Conservation (phyloP, 2,329 filamentous ascomycete species). For the Metarhizium anisopliae region DNA sequence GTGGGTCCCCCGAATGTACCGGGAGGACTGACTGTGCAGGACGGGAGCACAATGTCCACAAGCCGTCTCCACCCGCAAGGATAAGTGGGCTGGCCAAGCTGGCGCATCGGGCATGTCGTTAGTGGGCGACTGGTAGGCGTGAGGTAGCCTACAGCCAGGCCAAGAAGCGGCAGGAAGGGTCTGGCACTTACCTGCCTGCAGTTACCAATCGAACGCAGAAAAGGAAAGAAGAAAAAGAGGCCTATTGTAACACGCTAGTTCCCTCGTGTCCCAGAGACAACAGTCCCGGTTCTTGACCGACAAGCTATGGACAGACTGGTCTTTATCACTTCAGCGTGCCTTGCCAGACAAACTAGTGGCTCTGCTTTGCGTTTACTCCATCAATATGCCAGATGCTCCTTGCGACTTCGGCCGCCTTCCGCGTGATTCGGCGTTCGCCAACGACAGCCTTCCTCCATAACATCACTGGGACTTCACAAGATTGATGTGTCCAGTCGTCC, state of each 20-base stretch:
- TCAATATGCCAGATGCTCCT: not conserved
- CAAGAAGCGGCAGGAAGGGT: not conserved
- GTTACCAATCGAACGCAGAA: not conserved
- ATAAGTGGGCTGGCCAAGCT: not conserved
- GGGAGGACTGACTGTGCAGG: not conserved
- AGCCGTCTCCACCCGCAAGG: not conserved
- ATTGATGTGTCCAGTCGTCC: not conserved
- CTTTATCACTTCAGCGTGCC: not conserved
- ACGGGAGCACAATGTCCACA: not conserved
- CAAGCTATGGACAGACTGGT: not conserved
- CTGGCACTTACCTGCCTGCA: not conserved
- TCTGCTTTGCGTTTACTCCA: not conserved
- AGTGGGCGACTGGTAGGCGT: not conserved
- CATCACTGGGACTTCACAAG: not conserved
- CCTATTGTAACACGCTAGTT: not conserved
- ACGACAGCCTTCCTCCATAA: not conserved
- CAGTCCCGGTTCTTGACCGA: not conserved
- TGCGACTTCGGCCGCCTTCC: constrained; percentile 8
- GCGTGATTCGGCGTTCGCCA: constrained; percentile 1
- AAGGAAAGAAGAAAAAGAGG: not conserved
- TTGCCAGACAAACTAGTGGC: not conserved
- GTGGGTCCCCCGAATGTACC: constrained; percentile 1
- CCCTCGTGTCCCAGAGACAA: not conserved
- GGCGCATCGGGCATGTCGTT: not conserved
- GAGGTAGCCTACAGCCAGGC: not conserved